These are phyloP conservation scores for Alopecurus myosuroides DNA, from an alignment of 176 grass and related monocot genomes.

Conservation along the genomic window DNA sequence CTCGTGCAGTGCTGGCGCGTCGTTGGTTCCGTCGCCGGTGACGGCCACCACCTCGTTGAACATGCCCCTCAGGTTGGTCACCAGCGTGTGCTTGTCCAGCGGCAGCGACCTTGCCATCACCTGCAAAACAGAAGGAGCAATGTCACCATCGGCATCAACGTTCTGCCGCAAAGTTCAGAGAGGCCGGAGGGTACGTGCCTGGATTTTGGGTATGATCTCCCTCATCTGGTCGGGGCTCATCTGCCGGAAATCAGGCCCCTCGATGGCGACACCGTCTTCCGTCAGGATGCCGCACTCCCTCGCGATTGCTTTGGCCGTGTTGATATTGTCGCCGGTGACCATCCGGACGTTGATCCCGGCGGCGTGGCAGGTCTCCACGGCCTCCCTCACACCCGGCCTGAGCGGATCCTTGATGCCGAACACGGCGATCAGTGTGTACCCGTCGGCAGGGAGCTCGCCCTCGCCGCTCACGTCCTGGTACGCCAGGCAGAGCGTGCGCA, in stretches of 20 bases:
- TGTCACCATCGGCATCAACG: background rate
- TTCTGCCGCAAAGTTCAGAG: background rate
- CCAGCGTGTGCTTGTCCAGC: constrained; percentile 85
- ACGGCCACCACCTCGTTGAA: constrained; percentile 84
- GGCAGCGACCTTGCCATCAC: constrained; percentile 92
- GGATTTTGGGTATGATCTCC: constrained; percentile 84
- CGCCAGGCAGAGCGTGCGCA: constrained; percentile 92
- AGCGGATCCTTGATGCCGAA: constrained; percentile 97
- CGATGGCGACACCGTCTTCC: constrained; percentile 73
- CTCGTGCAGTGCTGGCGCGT: constrained; percentile 93
- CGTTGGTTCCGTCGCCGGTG: constrained; percentile 88
- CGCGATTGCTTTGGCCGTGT: constrained; percentile 88
- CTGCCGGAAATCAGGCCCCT: constrained; percentile 69
- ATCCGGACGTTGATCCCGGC: constrained; percentile 90
- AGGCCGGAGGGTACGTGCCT: constrained; percentile 14
- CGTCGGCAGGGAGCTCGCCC: constrained; percentile 50
- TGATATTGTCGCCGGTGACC: constrained; percentile 98
- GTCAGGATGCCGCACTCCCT: constrained; percentile 93
- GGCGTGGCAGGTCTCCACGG: constrained; percentile 60
- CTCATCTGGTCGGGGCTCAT: constrained; percentile 84
- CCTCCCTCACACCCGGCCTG: constrained; percentile 73
- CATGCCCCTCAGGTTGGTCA: constrained; percentile 74
- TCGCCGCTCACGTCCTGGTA: constrained; percentile 61
- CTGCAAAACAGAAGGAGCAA: constrained; percentile 26
- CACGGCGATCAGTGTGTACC: constrained; percentile 79